Evolutionary conservation across 345 rosid genomes (phyloP).

Genomic region (Gynandropsis gynandra): DNA sequence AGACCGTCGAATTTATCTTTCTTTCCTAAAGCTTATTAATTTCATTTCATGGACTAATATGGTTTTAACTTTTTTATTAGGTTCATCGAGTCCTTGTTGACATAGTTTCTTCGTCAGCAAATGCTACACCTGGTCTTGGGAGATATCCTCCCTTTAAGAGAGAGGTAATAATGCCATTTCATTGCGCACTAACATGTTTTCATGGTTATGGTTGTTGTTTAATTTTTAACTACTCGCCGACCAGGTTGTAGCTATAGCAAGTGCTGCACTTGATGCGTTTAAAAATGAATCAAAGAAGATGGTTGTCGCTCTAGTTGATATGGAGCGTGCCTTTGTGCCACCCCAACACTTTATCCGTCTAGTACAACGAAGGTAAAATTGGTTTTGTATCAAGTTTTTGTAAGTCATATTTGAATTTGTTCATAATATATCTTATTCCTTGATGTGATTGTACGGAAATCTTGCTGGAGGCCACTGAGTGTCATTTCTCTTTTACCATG

Average conservation of each 20-base stretch:
- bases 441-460: not conserved
- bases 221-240: constrained; percentile 14
- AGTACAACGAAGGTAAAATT: constrained; percentile 84
- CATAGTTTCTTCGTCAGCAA: constrained; percentile 81
- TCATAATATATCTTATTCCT: not conserved
- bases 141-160: constrained; percentile 97
- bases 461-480: not conserved
- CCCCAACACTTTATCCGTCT: constrained; percentile 98
- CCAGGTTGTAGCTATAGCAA: constrained; percentile 89
- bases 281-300: constrained; percentile 89
- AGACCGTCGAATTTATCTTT: not conserved
- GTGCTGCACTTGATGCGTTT: constrained; percentile 83
- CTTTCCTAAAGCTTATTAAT: not conserved
- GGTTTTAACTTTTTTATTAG: constrained; percentile 32
- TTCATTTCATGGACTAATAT: constrained; percentile 11
- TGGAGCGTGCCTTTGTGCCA: constrained; percentile 99
- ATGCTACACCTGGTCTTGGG: constrained; percentile 96
- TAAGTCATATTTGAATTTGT: not conserved
- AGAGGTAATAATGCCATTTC: constrained; percentile 45
- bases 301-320: constrained; percentile 97
- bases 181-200: constrained; percentile 8
- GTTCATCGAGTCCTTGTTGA: constrained; percentile 92
- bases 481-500: constrained; percentile 10
- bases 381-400: not conserved
- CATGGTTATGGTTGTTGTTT: not conserved